phyloP scores from a whole-genome alignment of 768 basidiomycete genomes.

The Hydnomerulius pinastri region DNA sequence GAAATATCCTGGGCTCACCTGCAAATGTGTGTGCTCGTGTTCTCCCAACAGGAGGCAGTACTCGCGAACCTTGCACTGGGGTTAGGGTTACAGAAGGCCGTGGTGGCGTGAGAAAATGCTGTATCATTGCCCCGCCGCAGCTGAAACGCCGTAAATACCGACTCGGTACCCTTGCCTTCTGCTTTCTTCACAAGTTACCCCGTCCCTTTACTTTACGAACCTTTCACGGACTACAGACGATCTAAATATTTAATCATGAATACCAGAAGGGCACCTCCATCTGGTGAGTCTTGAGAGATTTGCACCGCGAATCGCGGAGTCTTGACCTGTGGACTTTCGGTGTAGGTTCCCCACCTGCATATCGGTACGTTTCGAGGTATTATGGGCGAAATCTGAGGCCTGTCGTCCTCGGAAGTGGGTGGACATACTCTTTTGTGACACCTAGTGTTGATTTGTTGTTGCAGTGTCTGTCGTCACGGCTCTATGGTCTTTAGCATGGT shows the following conservation, averaged over 20 bases:
- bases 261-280: constrained; percentile 9
- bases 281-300: constrained; percentile 6
- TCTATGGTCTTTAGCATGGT: constrained; percentile 68
- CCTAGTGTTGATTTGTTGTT: neutral
- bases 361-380: constrained; percentile 57
- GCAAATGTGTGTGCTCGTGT: neutral
- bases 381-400: constrained; percentile 64
- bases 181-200: constrained; percentile 1
- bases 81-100: constrained; percentile 1
- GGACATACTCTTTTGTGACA: constrained; percentile 13
- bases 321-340: neutral
- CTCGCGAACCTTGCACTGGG: constrained; percentile 10
- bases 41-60: too few species aligned
- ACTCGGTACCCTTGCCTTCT: neutral
- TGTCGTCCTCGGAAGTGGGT: constrained; percentile 49
- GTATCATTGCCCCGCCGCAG: neutral
- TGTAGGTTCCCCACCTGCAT: constrained; percentile 54
- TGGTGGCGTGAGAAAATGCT: constrained; percentile 29
- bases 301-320: neutral
- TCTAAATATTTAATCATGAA: constrained; percentile 14
- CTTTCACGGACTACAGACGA: neutral
- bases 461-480: constrained; percentile 46
- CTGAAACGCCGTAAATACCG: neutral
- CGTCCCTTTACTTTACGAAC: neutral
- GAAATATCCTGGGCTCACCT: too few species aligned